A percentile compares a stretch with the other conserved stretches of the same genome.
Evolutionary conservation across 192 early-diverging fungal genomes (phyloP).

Genomic region (Chytriomyces hyalinus): DNA sequence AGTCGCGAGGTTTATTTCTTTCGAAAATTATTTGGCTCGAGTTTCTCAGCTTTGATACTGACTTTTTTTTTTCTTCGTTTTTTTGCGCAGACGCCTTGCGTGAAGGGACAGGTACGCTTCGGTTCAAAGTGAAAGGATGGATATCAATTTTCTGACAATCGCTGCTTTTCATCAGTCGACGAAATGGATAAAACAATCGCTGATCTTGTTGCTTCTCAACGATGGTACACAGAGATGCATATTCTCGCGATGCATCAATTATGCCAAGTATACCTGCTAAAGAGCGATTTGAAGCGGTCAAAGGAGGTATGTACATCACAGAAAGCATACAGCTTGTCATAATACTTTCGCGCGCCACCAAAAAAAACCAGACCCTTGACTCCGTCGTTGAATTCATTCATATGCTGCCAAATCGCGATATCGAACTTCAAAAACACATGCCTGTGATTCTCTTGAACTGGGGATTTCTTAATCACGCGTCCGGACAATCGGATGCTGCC

Average conservation of each 20-base stretch:
- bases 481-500: conserved; percentile 2
- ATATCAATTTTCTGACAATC: too few species aligned
- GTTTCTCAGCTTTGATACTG: neutral
- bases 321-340: neutral
- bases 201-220: neutral
- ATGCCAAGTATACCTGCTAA: conserved; percentile 13
- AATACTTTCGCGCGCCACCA: neutral
- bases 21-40: neutral
- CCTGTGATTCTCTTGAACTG: conserved; percentile 19
- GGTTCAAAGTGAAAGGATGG: too few species aligned
- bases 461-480: conserved; percentile 18
- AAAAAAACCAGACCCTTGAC: neutral
- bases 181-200: neutral
- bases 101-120: neutral
- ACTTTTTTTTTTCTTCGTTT: neutral
- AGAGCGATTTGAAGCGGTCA: conserved; percentile 1
- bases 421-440: neutral
- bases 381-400: neutral
- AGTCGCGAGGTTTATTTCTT: neutral
- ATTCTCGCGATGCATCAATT: conserved; percentile 8
- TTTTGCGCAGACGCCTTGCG: neutral
- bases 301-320: conserved; percentile 9
- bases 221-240: conserved; percentile 18
- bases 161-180: too few species aligned
- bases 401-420: neutral